These are phyloP conservation scores for Talaromyces verruculosus DNA, from an alignment of 2,329 filamentous ascomycete genomes.

Conservation along the genomic window DNA sequence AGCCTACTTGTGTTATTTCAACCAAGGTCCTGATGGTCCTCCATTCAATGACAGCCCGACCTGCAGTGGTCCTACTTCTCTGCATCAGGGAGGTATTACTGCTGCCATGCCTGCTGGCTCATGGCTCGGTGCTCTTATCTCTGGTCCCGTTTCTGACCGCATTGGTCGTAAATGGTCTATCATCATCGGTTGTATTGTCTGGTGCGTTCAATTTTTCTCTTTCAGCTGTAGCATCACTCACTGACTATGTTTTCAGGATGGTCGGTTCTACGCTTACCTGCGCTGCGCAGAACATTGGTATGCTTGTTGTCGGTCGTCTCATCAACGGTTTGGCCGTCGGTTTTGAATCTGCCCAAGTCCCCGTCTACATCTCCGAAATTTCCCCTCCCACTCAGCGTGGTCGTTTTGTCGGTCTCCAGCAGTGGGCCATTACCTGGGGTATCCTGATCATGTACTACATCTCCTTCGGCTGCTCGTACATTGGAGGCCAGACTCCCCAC, in stretches of 20 bases:
- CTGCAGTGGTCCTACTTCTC: constrained; percentile 51
- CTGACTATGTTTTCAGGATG: constrained; percentile 9
- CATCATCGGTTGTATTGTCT: constrained; percentile 54
- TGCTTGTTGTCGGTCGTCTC: constrained; percentile 70
- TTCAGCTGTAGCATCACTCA: neutral
- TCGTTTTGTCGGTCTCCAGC: constrained; percentile 69
- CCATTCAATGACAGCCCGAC: constrained; percentile 28
- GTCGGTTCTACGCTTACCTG: constrained; percentile 62
- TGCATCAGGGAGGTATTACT: constrained; percentile 68
- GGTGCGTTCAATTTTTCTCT: constrained; percentile 35
- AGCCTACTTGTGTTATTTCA: constrained; percentile 39
- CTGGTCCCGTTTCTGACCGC: constrained; percentile 56
- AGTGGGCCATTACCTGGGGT: constrained; percentile 73
- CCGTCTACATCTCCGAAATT: constrained; percentile 68
- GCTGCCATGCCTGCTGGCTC: constrained; percentile 73
- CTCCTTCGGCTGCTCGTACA: constrained; percentile 61
- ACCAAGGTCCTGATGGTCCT: constrained; percentile 46
- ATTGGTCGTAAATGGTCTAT: constrained; percentile 56
- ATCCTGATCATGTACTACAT: constrained; percentile 40
- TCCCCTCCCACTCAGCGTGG: constrained; percentile 57
- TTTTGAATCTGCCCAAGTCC: constrained; percentile 70
- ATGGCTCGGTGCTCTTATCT: constrained; percentile 60
- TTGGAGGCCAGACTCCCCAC: constrained; percentile 45
- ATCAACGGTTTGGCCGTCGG: constrained; percentile 73
- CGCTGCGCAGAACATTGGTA: constrained; percentile 64